Evolutionary conservation across 208 protist genomes (phyloP), one percentile per base, ranked within the genome.

Genomic region (Trypanosoma mega): DNA sequence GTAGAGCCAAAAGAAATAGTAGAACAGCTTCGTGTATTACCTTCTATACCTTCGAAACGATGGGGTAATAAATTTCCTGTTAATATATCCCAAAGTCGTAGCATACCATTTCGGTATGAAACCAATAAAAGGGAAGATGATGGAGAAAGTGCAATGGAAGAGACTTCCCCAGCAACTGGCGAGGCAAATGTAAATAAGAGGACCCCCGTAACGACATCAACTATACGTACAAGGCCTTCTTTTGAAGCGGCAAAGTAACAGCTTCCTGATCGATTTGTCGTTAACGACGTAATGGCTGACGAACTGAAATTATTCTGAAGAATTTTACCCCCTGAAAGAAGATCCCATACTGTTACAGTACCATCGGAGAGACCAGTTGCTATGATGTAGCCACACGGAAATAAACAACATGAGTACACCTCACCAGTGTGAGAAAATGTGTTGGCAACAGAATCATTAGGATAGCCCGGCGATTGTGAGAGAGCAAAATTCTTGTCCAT

Each of bases 291-390:
- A 45, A 94, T 76, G 14, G 84, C 68, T 18, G 70, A 76, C 24
- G 41, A 67, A 51, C 74, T 86, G 61, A 86, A 94, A 43, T 63
- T 72, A 55, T 82, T 76, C 26, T 92, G 75, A 31, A 76, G 74
- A 64, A 94, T 71, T 57, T 87, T 84, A 12, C 59, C 62, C 9
- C 85, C 70, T 12, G 48, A 87, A 26, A 68, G 33, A 6, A 79
- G 64, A 41, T 94, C 84, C 88, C 88, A 94, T 18, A 92, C 48
- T 0, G 74, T 77, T 14, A 94, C 76, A 2, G 77, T 89, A 46
- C 88, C 88, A 16, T 94, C 82, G 0, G 88, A 90, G 5, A 86
- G 72, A 7, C 88, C 88, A 6, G 88, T 87, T 47, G 79, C 74
- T 12, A 85, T 73, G 33, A 90, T 72, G 16, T 73, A 83, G 20